Evolutionary conservation across 2,329 filamentous ascomycete genomes (phyloP).

Genomic region (Diaporthe batatas): DNA sequence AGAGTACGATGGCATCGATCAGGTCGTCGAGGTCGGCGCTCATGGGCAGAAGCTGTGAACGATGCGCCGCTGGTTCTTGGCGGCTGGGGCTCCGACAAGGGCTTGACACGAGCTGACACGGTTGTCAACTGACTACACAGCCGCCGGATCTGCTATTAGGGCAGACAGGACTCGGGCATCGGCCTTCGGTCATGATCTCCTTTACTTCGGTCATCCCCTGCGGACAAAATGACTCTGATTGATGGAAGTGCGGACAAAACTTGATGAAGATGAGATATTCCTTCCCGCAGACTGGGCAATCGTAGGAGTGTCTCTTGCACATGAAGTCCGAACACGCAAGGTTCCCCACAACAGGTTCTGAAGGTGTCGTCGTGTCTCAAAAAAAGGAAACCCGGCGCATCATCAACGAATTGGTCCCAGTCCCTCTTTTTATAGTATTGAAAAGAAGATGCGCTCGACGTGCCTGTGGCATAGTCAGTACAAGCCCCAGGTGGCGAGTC

Average conservation of each 20-base stretch:
- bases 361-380: conserved; percentile 26
- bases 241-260: conserved; percentile 66
- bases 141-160: conserved; percentile 70
- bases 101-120: neutral
- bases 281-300: conserved; percentile 72
- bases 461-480: conserved; percentile 35
- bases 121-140: conserved; percentile 65
- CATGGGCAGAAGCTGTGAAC: conserved; percentile 66
- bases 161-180: conserved; percentile 71
- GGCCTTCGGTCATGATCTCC: conserved; percentile 64
- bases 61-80: neutral
- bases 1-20: conserved; percentile 86
- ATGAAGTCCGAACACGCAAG: conserved; percentile 58
- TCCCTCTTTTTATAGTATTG: conserved; percentile 11
- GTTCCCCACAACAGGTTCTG: conserved; percentile 41
- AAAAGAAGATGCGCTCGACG: conserved; percentile 2
- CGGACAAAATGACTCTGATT: conserved; percentile 63
- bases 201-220: conserved; percentile 55
- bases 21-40: conserved; percentile 81
- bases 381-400: conserved; percentile 30
- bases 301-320: conserved; percentile 69
- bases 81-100: conserved; percentile 11
- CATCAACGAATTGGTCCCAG: conserved; percentile 16
- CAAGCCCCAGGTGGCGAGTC: conserved; percentile 25
- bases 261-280: conserved; percentile 70